phyloP scores from a whole-genome alignment of 2,329 filamentous ascomycete species.

The Botrytis porri region DNA sequence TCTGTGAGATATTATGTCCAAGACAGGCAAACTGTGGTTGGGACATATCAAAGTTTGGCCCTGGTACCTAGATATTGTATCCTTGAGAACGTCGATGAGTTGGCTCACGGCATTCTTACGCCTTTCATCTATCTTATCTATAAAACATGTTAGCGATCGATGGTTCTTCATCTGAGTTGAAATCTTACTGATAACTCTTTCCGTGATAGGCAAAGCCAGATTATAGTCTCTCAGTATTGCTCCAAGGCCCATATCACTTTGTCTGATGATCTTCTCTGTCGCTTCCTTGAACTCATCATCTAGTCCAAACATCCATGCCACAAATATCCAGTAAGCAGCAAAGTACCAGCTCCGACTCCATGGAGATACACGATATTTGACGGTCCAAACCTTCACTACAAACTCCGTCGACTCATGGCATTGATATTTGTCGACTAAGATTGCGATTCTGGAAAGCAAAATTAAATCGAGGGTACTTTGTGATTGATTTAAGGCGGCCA shows the following conservation, averaged over 20 bases:
- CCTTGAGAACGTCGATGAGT: not conserved
- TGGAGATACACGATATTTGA: rapidly evolving
- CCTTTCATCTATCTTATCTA: not conserved
- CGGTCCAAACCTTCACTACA: not conserved
- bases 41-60: no score
- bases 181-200: not conserved
- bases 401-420: not conserved
- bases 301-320: not conserved
- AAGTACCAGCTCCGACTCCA: no score
- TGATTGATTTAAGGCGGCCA: not conserved
- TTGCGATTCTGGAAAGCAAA: not conserved
- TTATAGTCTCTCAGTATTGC: not conserved
- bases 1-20: not conserved
- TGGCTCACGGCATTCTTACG: not conserved
- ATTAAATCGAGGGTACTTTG: rapidly evolving
- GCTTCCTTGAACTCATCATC: not conserved
- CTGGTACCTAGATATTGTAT: not conserved
- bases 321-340: not conserved
- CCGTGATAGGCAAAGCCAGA: not conserved
- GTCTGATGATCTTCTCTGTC: not conserved
- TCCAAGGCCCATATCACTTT: not conserved
- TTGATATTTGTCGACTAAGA: slow-evolving; percentile 15
- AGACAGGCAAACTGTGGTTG: not conserved
- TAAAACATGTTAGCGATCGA: not conserved
- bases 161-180: no score